Evolutionary conservation across 2,329 filamentous ascomycete genomes (phyloP).

Genomic region (Sarocladiaceae sp.): DNA sequence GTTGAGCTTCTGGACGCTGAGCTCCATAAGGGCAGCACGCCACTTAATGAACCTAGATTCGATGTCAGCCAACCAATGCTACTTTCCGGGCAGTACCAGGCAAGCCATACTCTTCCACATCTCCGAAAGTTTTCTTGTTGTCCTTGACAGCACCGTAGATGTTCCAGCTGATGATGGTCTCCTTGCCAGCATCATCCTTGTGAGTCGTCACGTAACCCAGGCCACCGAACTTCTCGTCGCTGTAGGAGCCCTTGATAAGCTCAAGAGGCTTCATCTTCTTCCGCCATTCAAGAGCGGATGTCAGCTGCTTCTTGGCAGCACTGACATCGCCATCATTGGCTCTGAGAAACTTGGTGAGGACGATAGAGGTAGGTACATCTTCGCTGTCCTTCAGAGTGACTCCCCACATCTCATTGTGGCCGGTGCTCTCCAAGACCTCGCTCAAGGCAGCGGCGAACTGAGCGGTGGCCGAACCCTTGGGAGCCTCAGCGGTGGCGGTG

Average conservation of each 20-base stretch:
- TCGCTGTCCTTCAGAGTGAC: conserved; percentile 52
- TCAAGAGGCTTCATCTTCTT: conserved; percentile 66
- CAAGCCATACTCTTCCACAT: conserved; percentile 65
- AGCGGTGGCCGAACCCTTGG: conserved; percentile 33
- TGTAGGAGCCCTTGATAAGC: conserved; percentile 58
- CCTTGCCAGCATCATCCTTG: conserved; percentile 46
- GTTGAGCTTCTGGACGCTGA: conserved; percentile 68
- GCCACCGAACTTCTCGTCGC: conserved; percentile 63
- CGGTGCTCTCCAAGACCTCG: conserved; percentile 48
- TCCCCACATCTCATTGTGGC: conserved; percentile 80
- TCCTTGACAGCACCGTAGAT: conserved; percentile 85
- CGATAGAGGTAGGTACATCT: conserved; percentile 65
- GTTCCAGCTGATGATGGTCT: conserved; percentile 78
- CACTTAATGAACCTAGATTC: conserved; percentile 82
- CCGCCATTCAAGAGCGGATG: conserved; percentile 75
- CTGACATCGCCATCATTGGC: conserved; percentile 74
- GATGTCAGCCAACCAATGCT: conserved; percentile 1
- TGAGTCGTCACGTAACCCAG: conserved; percentile 79
- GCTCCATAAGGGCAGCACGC: conserved; percentile 87
- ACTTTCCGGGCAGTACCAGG: not conserved
- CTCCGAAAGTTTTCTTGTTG: conserved; percentile 75
- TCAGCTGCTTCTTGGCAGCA: conserved; percentile 72
- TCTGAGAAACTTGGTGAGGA: conserved; percentile 89
- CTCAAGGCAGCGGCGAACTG: conserved; percentile 54
- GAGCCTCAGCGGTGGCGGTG: conserved; percentile 15